phyloP scores from a whole-genome alignment of 2,329 filamentous ascomycete genomes.

The Hypoxylon sp. region DNA sequence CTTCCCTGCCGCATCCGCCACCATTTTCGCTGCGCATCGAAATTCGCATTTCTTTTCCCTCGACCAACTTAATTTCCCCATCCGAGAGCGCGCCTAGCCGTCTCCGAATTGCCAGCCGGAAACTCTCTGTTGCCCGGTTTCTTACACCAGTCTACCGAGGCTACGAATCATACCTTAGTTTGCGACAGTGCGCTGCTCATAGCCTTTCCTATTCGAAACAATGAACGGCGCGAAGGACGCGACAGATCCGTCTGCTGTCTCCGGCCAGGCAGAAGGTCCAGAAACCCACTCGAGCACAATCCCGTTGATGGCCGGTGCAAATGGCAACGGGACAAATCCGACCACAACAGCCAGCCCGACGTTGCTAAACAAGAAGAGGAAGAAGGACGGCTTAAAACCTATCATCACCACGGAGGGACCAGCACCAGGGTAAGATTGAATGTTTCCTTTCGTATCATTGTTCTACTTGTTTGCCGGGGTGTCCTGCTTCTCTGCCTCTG shows the following conservation, averaged over 20 bases:
- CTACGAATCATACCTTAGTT: conserved; percentile 17
- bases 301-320: conserved; percentile 53
- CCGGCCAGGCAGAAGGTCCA: conserved; percentile 18
- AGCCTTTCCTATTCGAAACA: conserved; percentile 21
- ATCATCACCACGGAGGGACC: conserved; percentile 78
- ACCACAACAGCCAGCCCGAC: conserved; percentile 38
- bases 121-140: conserved; percentile 7
- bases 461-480: conserved; percentile 15
- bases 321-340: conserved; percentile 48
- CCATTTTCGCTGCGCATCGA: conserved; percentile 17
- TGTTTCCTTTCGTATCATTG: conserved; percentile 13
- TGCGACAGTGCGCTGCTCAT: conserved; percentile 27
- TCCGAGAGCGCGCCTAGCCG: conserved; percentile 20
- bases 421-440: conserved; percentile 53
- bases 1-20: conserved; percentile 10
- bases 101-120: conserved; percentile 16
- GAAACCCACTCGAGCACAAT: conserved; percentile 37
- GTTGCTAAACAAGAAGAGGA: conserved; percentile 73
- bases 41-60: conserved; percentile 1
- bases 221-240: conserved; percentile 49
- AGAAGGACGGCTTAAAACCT: conserved; percentile 80
- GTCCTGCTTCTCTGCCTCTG: conserved; percentile 8
- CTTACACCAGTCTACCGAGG: conserved; percentile 16
- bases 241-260: conserved; percentile 33
- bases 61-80: conserved; percentile 15